Evolutionary conservation across 1,284 basidiomycete genomes (phyloP).

Genomic region (Paramarasmius palmivorus): DNA sequence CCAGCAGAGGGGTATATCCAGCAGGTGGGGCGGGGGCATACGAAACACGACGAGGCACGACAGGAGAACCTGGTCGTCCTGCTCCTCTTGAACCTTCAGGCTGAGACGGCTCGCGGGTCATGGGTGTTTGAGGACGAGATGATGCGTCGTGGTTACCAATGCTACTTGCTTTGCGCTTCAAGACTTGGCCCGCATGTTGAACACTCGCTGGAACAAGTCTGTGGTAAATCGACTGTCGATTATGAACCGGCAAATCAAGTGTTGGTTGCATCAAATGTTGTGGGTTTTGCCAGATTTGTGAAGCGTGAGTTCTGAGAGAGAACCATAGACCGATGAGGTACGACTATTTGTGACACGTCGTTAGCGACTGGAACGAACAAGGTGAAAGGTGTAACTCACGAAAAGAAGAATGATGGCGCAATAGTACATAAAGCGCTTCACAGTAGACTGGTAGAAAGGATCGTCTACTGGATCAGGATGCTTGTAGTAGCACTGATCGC

Average conservation of each 20-base stretch:
- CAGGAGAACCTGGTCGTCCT: conserved; percentile 35
- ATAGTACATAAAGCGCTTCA: conserved; percentile 93
- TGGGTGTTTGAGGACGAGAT: conserved; percentile 42
- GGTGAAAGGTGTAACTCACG: conserved; percentile 51
- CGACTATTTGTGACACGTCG: conserved; percentile 54
- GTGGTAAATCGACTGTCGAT: conserved; percentile 77
- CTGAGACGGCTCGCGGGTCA: conserved; percentile 30
- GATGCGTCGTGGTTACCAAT: conserved; percentile 29
- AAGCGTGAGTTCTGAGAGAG: conserved; percentile 96
- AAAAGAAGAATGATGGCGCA: conserved; percentile 90
- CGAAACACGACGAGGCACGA: too few species aligned
- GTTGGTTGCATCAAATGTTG: conserved; percentile 74
- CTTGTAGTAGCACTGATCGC: conserved; percentile 92
- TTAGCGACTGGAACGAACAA: neutral
- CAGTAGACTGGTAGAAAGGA: conserved; percentile 95
- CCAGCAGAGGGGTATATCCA: conserved; percentile 68
- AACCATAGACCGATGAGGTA: conserved; percentile 99
- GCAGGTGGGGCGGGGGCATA: too few species aligned
- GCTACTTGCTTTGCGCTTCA: conserved; percentile 48
- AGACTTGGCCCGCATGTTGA: neutral
- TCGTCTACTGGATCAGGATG: conserved; percentile 92
- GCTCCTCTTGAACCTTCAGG: conserved; percentile 18
- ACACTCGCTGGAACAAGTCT: conserved; percentile 44
- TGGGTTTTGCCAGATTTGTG: conserved; percentile 99
- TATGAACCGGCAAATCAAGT: conserved; percentile 57